phyloP scores from a whole-genome alignment of 495 filamentous ascomycete genomes.

The Podospora tetraspora region DNA sequence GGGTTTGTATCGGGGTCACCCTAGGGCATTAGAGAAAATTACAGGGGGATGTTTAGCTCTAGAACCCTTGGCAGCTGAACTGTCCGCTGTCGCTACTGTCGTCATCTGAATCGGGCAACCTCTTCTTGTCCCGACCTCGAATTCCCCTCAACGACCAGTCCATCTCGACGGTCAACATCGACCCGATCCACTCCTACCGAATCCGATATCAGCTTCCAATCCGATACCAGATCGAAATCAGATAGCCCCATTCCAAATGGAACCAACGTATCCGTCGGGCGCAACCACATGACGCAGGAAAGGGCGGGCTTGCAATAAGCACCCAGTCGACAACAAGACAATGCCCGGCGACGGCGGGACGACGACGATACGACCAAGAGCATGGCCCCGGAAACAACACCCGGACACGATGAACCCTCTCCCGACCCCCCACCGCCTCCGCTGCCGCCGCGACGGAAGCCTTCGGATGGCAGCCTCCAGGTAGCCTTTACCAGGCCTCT shows the following conservation, averaged over 20 bases:
- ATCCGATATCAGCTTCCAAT: not conserved
- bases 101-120: not conserved
- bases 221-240: not conserved
- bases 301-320: not conserved
- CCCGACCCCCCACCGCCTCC: slow-evolving; percentile 35
- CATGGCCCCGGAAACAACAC: slow-evolving; percentile 26
- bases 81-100: not conserved
- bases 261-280: not conserved
- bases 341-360: slow-evolving; percentile 16
- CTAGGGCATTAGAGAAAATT: not conserved
- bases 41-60: not conserved
- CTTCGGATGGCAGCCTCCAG: slow-evolving; percentile 28
- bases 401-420: slow-evolving; percentile 9
- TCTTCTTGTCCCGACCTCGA: not conserved
- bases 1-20: not conserved
- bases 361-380: slow-evolving; percentile 13
- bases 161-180: not conserved
- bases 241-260: not conserved
- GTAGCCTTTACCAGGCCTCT: slow-evolving; percentile 45
- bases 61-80: not conserved
- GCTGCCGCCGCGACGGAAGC: slow-evolving; percentile 56
- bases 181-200: not conserved
- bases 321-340: slow-evolving; percentile 6
- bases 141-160: not conserved
- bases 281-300: not conserved